These are phyloP conservation scores for Botrytis galanthina DNA, from an alignment of 2,329 filamentous ascomycete species.

Conservation along the genomic window DNA sequence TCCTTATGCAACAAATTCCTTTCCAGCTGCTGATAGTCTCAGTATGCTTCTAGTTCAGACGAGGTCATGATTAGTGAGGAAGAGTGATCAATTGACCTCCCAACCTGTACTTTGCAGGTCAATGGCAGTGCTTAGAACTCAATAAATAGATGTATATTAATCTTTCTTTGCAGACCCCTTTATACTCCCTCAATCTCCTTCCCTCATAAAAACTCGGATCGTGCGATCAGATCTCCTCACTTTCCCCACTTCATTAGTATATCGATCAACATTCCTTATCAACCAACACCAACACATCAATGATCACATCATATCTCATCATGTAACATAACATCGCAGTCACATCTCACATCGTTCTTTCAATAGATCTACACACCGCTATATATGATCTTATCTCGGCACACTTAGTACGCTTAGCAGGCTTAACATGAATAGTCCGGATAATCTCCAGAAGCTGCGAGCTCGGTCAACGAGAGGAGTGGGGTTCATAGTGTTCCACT, in stretches of 20 bases:
- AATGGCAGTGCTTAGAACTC: background rate
- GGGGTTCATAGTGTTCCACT: background rate
- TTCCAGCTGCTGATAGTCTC: background rate
- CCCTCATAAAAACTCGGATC: background rate
- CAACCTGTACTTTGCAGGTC: background rate
- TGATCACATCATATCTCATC: background rate
- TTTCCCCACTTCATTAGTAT: background rate
- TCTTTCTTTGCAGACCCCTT: background rate
- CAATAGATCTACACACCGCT: conserved; percentile 4
- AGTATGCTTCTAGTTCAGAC: background rate
- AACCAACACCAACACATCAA: background rate
- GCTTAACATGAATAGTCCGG: background rate
- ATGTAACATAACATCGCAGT: background rate
- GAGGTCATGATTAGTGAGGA: background rate
- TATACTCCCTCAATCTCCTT: background rate
- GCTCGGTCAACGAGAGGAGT: background rate
- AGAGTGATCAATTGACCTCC: background rate
- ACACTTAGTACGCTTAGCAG: background rate
- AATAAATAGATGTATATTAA: background rate
- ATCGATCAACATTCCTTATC: background rate
- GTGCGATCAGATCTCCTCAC: background rate
- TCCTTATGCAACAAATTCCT: background rate
- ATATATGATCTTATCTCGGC: background rate
- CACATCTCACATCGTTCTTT: background rate
- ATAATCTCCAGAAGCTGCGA: background rate